Base-by-base conservation (phyloP, 2,329 filamentous ascomycete species). In the Escovopsis sp. region DNA sequence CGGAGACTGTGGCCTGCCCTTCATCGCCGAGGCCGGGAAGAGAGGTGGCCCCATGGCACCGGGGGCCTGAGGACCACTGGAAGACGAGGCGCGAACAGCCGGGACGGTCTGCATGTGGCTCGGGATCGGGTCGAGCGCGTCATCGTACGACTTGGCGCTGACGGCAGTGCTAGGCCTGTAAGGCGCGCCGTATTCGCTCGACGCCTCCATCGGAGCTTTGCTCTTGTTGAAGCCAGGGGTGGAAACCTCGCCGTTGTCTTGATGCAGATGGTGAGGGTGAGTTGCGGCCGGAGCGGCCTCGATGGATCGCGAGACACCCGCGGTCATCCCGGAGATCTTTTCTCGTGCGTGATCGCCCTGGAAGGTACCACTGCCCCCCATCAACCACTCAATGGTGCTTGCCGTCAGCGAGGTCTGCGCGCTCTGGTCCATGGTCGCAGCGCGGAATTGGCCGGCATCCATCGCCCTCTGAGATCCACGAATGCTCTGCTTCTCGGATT, bases 21-120 rank as follows among this genome's bases (percentile, higher is more conserved):
- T 68, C 53, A 63, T 58, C 2, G 79, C 81, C 39, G 85, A 93
- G 33, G 86, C 84, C 23, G 87, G 84, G 47, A 82, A 68, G 29
- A 74, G 55, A n/a, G 88, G 88, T 33, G 88, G 88, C 3, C 80
- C 85, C 87, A 94, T 94, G 36, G 47, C 55, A 27, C 57, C 60
- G 45, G 55, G 61, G 15, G 23, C 29, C 17, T 33, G 30, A 9
- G 34, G 15, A 27, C 50, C 51, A 46, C 64, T 52, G 41, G 66
- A 59, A 5, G 72, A 74, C 16, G 62, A 60, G 19, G 68, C 65
- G 41, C 75, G 77, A 27, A 82, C 84, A 33, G 84, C 83, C 48
- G 88, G 79, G 46, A 94, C 94, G 39, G 71, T 77, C 57, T 90
- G 74, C 45, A 75, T 82, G 54, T 94, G 86, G 53, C 94, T 87